A percentile compares a stretch with the other conserved stretches of the same genome.
These are phyloP conservation scores for Rhinocladiella similis DNA, from an alignment of 2,329 filamentous ascomycete species.

Conservation along the genomic window DNA sequence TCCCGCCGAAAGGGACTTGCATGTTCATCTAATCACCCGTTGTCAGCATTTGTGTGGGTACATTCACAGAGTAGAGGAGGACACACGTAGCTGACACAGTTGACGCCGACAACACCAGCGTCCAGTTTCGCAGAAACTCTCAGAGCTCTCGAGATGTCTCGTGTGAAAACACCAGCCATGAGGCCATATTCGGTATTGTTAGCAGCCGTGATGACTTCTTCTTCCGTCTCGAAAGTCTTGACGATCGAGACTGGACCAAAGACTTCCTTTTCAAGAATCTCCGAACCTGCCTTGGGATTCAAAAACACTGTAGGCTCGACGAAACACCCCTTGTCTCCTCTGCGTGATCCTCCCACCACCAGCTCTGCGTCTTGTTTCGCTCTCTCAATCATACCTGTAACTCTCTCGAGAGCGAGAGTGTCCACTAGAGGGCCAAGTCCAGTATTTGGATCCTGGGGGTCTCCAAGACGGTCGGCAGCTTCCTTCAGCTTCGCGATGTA, in stretches of 20 bases:
- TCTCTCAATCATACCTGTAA: slow-evolving; percentile 42
- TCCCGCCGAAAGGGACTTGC: slow-evolving; percentile 47
- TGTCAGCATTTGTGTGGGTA: slow-evolving; percentile 12
- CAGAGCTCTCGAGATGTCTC: slow-evolving; percentile 39
- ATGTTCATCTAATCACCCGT: slow-evolving; percentile 45
- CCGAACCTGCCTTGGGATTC: slow-evolving; percentile 35
- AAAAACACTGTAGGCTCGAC: slow-evolving; percentile 40
- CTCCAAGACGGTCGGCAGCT: slow-evolving; percentile 60
- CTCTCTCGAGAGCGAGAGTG: slow-evolving; percentile 42
- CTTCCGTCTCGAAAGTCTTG: slow-evolving; percentile 39
- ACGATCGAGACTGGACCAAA: slow-evolving; percentile 45
- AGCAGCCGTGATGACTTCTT: slow-evolving; percentile 39
- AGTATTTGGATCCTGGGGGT: slow-evolving; percentile 65
- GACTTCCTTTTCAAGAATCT: slow-evolving; percentile 41
- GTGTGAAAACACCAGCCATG: slow-evolving; percentile 41
- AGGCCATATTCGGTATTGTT: slow-evolving; percentile 44
- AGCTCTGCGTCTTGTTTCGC: slow-evolving; percentile 50
- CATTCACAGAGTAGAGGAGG: no score
- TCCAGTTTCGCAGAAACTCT: slow-evolving; percentile 42
- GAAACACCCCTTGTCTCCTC: slow-evolving; percentile 39
- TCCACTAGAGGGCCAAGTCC: slow-evolving; percentile 47
- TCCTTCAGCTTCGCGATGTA: slow-evolving; percentile 39
- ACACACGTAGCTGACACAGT: slow-evolving; percentile 45
- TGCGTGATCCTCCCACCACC: slow-evolving; percentile 36
- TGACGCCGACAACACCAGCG: slow-evolving; percentile 46